These are phyloP conservation scores for Agapanthus africanus DNA, from an alignment of 106 monocot species.

Conservation along the genomic window DNA sequence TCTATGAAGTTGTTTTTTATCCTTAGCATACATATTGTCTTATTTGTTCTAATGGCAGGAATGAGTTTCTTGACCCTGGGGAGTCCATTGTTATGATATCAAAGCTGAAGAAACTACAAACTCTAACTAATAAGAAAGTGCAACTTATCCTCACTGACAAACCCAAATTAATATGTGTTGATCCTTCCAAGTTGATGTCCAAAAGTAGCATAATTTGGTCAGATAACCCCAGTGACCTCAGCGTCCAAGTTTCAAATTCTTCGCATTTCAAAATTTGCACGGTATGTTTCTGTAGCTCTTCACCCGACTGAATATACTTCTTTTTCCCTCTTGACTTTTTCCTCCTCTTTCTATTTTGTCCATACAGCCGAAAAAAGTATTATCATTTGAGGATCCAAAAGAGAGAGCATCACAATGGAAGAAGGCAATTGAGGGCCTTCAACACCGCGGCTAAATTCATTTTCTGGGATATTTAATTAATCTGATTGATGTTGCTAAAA, in stretches of 20 bases:
- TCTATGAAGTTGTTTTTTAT: not conserved
- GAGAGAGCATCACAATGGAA: constrained; percentile 92
- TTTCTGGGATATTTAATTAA: not conserved
- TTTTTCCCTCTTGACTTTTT: not conserved
- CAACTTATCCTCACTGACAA: constrained; percentile 92
- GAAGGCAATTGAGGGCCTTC: constrained; percentile 76
- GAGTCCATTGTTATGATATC: constrained; percentile 86
- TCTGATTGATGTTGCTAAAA: not conserved
- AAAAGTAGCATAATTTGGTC: constrained; percentile 76
- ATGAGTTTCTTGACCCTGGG: constrained; percentile 83
- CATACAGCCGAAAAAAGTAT: constrained; percentile 73
- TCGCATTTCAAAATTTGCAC: constrained; percentile 93
- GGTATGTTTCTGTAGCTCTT: constrained; percentile 27
- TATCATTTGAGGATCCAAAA: constrained; percentile 88
- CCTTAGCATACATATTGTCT: not conserved
- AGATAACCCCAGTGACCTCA: constrained; percentile 47
- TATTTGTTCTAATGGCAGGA: constrained; percentile 36
- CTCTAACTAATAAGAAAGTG: constrained; percentile 82
- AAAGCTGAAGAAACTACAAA: constrained; percentile 81
- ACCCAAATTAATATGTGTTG: constrained; percentile 68
- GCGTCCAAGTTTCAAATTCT: constrained; percentile 54
- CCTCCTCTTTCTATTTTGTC: not conserved
- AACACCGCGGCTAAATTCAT: constrained; percentile 21
- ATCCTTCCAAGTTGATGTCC: constrained; percentile 57
- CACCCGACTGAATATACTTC: too few species aligned